Percentiles rank a stretch among this genome's conserved stretches.
phyloP scores from a whole-genome alignment of 345 rosid species.

The Geranium brycei region DNA sequence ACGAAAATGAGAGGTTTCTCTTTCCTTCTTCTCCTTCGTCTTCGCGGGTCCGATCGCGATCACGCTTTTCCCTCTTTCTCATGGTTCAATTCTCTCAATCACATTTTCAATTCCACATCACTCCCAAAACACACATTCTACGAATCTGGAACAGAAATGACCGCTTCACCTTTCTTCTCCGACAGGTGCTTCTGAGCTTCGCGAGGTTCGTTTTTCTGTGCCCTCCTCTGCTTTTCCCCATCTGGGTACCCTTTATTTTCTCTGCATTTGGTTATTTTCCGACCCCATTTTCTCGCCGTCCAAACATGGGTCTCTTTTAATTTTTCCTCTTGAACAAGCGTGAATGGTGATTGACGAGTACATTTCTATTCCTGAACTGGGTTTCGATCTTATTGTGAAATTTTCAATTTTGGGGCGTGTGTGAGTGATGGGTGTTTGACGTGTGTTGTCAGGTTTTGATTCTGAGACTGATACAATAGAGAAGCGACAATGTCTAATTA shows the following conservation, averaged over 20 bases:
- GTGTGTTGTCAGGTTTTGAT: not conserved
- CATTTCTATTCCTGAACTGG: not conserved
- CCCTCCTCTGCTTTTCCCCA: not conserved
- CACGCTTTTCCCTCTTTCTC: not conserved
- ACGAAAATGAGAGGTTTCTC: not conserved
- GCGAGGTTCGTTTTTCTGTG: not conserved
- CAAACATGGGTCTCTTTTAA: not conserved
- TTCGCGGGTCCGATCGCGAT: not conserved
- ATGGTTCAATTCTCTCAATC: not conserved
- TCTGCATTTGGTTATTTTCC: too few relatives aligned
- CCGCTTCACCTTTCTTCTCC: not conserved
- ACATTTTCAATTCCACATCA: not conserved
- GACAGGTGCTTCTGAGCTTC: not conserved
- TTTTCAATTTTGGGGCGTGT: not conserved
- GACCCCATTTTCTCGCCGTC: not conserved
- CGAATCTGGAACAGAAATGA: not conserved
- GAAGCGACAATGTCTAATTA: conserved; percentile 55
- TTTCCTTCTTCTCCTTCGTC: not conserved
- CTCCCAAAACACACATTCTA: not conserved
- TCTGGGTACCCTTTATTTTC: not conserved
- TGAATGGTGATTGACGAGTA: too few relatives aligned
- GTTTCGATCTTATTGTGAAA: not conserved
- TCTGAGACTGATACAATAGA: conserved; percentile 11
- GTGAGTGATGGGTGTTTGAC: too few relatives aligned
- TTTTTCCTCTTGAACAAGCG: too few relatives aligned